Conservation (phyloP, 2,329 filamentous ascomycete genomes). For the Davidsoniella eucalypti region DNA sequence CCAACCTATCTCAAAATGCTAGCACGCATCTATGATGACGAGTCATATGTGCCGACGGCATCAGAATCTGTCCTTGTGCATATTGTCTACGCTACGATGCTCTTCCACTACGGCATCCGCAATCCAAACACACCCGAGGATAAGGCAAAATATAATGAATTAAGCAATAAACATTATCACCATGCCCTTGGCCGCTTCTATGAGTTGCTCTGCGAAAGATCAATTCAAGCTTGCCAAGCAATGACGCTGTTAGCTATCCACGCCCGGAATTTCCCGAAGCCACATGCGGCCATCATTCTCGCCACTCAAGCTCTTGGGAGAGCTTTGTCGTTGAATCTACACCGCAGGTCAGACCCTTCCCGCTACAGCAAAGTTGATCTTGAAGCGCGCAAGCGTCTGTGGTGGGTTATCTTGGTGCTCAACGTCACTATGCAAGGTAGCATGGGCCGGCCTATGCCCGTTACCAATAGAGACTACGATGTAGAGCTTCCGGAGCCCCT, state of each 20-base stretch:
- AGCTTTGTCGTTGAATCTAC: slow-evolving; percentile 59
- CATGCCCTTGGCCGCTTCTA: slow-evolving; percentile 55
- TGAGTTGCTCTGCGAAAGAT: slow-evolving; percentile 43
- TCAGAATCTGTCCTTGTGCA: slow-evolving; percentile 57
- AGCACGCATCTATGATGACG: slow-evolving; percentile 53
- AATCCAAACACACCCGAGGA: slow-evolving; percentile 42
- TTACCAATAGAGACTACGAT: slow-evolving; percentile 61
- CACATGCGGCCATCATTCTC: slow-evolving; percentile 56
- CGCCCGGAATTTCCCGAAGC: slow-evolving; percentile 62
- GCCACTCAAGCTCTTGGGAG: slow-evolving; percentile 47
- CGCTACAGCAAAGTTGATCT: slow-evolving; percentile 40
- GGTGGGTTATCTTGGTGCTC: slow-evolving; percentile 55
- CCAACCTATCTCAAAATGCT: slow-evolving; percentile 53
- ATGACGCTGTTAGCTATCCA: slow-evolving; percentile 55
- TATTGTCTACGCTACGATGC: slow-evolving; percentile 64
- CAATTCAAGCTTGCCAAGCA: slow-evolving; percentile 54
- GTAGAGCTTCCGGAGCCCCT: slow-evolving; percentile 58
- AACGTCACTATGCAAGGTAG: slow-evolving; percentile 56
- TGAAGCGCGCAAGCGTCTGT: slow-evolving; percentile 61
- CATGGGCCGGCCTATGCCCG: slow-evolving; percentile 60
- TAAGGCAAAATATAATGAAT: slow-evolving; percentile 38
- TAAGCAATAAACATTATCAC: slow-evolving; percentile 65
- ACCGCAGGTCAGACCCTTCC: slow-evolving; percentile 38
- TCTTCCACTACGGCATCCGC: slow-evolving; percentile 59
- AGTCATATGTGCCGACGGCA: slow-evolving; percentile 40